Conservation (phyloP, 345 rosid species). For the Eucalyptus cloeziana region DNA sequence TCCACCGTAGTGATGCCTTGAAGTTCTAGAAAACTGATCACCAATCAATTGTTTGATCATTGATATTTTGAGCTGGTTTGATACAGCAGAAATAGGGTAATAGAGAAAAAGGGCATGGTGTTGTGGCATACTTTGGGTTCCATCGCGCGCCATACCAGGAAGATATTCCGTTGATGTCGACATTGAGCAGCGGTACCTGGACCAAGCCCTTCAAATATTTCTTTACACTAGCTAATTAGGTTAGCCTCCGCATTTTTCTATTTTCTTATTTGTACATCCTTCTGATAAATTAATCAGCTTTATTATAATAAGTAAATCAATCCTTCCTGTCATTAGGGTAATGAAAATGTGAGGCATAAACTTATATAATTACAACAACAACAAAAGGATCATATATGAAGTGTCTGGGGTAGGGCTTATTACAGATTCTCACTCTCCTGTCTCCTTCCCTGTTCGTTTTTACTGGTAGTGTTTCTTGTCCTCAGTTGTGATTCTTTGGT, state of each 20-base stretch:
- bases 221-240: not conserved
- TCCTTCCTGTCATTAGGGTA: not conserved
- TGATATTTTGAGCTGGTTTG: not conserved
- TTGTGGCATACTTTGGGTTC: constrained; percentile 64
- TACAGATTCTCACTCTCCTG: not conserved
- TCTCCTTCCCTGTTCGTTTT: not conserved
- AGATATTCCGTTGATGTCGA: constrained; percentile 71
- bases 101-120: constrained; percentile 58
- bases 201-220: no score
- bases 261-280: not conserved
- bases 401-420: not conserved
- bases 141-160: constrained; percentile 70
- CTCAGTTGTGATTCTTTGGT: not conserved
- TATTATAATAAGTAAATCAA: not conserved
- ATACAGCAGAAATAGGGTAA: constrained; percentile 38
- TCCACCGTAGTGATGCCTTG: not conserved
- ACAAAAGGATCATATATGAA: not conserved
- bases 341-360: not conserved
- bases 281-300: not conserved
- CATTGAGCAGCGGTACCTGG: constrained; percentile 13
- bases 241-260: not conserved
- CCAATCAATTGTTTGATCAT: not conserved
- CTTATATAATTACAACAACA: not conserved
- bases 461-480: not conserved
- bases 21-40: not conserved